Conservation (phyloP, 352 stramenopile genomes). For the Thraustochytrium sp. region DNA sequence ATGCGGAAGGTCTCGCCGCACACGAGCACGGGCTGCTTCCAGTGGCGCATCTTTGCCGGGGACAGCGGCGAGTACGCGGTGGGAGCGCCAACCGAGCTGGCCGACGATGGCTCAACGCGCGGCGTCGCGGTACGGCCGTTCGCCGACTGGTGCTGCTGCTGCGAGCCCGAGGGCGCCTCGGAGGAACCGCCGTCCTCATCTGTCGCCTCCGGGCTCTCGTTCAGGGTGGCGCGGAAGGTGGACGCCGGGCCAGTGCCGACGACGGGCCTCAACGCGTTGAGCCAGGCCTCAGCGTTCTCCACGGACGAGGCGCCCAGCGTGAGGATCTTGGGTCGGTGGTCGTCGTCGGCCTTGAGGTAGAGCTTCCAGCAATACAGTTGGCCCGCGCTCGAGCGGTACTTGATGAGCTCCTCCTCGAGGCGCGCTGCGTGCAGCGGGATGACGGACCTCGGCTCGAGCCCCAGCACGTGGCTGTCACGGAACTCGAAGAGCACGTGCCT, state of each 20-base stretch:
- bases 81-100: neutral
- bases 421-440: neutral
- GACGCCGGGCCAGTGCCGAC: neutral
- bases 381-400: neutral
- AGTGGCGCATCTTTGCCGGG: neutral
- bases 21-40: neutral
- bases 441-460: neutral
- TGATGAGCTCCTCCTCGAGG: neutral
- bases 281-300: neutral
- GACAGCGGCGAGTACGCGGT: neutral
- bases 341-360: neutral
- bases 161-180: neutral
- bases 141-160: too few species aligned
- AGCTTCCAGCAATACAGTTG: conserved; percentile 11
- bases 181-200: neutral
- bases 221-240: neutral
- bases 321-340: neutral
- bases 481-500: neutral
- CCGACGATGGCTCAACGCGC: neutral
- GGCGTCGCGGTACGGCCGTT: too few species aligned
- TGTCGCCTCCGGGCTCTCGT: neutral
- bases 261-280: neutral
- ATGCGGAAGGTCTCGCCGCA: conserved; percentile 21
- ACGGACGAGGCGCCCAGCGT: neutral
- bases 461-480: neutral